phyloP scores from a whole-genome alignment of 805 yeast genomes.

The Hanseniaspora occidentalis region DNA sequence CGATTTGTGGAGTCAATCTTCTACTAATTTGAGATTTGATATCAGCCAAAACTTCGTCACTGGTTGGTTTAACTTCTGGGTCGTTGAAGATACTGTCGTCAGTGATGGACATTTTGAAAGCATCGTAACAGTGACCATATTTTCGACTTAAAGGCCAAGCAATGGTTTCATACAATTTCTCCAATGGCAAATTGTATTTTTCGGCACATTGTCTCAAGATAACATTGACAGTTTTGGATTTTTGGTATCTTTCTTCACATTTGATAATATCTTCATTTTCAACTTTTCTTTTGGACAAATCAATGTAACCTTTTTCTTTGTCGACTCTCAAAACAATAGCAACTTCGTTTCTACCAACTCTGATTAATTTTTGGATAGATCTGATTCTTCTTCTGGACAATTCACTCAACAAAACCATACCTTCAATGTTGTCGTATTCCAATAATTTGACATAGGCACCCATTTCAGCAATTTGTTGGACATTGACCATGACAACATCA shows the following conservation, averaged over 20 bases:
- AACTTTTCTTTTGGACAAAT: constrained; percentile 93
- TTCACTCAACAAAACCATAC: constrained; percentile 93
- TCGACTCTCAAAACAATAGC: constrained; percentile 97
- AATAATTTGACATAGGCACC: constrained; percentile 95
- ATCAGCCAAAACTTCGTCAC: constrained; percentile 67
- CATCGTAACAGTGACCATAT: constrained; percentile 95
- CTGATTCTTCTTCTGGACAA: constrained; percentile 97
- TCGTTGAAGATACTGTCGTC: constrained; percentile 70
- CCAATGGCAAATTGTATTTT: constrained; percentile 80
- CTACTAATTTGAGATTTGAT: constrained; percentile 77
- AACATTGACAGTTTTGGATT: constrained; percentile 96
- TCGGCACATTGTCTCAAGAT: constrained; percentile 97
- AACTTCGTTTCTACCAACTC: constrained; percentile 97
- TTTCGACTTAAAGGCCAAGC: constrained; percentile 97
- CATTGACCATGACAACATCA: constrained; percentile 98
- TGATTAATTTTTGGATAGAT: constrained; percentile 90
- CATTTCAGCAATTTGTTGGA: constrained; percentile 97
- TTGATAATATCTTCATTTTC: constrained; percentile 94
- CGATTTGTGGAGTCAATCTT: constrained; percentile 95
- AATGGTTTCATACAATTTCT: constrained; percentile 70
- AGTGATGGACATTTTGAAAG: constrained; percentile 90
- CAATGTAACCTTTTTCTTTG: constrained; percentile 97
- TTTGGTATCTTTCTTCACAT: constrained; percentile 95
- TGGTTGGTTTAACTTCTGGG: constrained; percentile 53
- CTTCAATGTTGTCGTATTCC: constrained; percentile 97